These are phyloP conservation scores for Aspergillus tanneri DNA, from an alignment of 2,329 filamentous ascomycete genomes.

Conservation along the genomic window DNA sequence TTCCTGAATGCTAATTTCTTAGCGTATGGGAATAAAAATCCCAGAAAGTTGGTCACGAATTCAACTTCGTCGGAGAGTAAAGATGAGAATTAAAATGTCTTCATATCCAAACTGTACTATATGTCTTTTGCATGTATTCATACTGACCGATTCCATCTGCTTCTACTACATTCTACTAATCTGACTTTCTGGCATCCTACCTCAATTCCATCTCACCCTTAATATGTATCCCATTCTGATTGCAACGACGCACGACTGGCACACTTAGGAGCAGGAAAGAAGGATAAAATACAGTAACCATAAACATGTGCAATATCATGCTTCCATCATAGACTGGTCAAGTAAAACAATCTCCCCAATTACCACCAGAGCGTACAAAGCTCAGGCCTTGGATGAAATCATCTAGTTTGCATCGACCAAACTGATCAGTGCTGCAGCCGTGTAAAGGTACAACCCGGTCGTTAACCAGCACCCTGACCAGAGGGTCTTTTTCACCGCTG, in stretches of 20 bases:
- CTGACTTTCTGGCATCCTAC: too few species aligned
- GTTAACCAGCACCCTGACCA: conserved; percentile 79
- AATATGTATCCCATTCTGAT: too few species aligned
- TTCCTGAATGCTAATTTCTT: neutral
- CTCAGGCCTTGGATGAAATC: conserved; percentile 72
- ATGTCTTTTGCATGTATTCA: too few species aligned
- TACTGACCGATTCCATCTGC: too few species aligned
- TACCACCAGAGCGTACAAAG: conserved; percentile 70
- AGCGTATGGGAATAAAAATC: conserved; percentile 30
- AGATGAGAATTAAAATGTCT: neutral
- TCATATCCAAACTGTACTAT: too few species aligned
- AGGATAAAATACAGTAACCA: too few species aligned
- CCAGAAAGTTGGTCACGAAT: conserved; percentile 14
- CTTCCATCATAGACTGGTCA: conserved; percentile 4
- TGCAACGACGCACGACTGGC: too few species aligned
- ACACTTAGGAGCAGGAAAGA: too few species aligned
- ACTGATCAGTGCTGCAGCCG: conserved; percentile 66
- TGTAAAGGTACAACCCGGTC: conserved; percentile 73
- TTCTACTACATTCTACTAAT: too few species aligned
- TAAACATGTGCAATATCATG: neutral
- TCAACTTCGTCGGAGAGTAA: neutral
- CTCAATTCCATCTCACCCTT: too few species aligned
- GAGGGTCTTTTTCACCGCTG: conserved; percentile 55
- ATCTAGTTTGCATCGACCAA: conserved; percentile 68
- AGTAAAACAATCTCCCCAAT: conserved; percentile 66